A percentile compares a stretch with the other conserved stretches of the same genome.
Conservation (phyloP, 805 yeast genomes). For the Metschnikowia gelsemii region DNA sequence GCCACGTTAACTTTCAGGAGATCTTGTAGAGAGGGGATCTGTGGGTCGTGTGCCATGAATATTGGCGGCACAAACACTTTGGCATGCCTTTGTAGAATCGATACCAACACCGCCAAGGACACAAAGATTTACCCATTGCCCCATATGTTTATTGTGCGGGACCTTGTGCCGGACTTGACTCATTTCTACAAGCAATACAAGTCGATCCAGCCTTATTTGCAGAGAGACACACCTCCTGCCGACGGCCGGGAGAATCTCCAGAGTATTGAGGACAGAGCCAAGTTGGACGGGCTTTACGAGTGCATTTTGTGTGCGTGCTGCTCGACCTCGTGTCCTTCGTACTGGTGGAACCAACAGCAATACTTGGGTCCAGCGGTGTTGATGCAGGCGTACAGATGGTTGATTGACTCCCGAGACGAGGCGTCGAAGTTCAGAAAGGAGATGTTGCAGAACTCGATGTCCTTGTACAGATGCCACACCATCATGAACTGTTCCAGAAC, state of each 20-base stretch:
- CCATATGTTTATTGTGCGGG: conserved; percentile 96
- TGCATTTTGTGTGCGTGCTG: conserved; percentile 99
- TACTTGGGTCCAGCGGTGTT: conserved; percentile 98
- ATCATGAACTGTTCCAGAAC: conserved; percentile 98
- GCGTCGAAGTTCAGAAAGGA: conserved; percentile 78
- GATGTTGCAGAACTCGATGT: conserved; percentile 95
- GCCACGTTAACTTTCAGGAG: conserved; percentile 94
- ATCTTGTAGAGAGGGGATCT: conserved; percentile 98
- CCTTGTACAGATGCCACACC: conserved; percentile 97
- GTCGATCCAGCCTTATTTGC: conserved; percentile 95
- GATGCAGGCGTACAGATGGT: conserved; percentile 99
- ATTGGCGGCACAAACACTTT: conserved; percentile 96
- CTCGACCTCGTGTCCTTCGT: conserved; percentile 97
- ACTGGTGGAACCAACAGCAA: conserved; percentile 99
- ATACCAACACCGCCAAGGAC: conserved; percentile 69
- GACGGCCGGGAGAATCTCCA: conserved; percentile 95
- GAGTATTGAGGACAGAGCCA: conserved; percentile 87
- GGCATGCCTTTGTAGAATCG: conserved; percentile 94
- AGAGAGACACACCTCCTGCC: conserved; percentile 72
- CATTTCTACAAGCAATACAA: conserved; percentile 98
- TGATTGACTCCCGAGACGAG: conserved; percentile 94
- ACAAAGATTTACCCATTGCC: conserved; percentile 94
- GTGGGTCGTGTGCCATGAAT: conserved; percentile 99
- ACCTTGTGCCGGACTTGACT: conserved; percentile 95
- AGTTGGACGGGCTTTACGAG: conserved; percentile 95